Base-by-base conservation (phyloP, 352 stramenopile genomes). In the Phytophthora idaei region DNA sequence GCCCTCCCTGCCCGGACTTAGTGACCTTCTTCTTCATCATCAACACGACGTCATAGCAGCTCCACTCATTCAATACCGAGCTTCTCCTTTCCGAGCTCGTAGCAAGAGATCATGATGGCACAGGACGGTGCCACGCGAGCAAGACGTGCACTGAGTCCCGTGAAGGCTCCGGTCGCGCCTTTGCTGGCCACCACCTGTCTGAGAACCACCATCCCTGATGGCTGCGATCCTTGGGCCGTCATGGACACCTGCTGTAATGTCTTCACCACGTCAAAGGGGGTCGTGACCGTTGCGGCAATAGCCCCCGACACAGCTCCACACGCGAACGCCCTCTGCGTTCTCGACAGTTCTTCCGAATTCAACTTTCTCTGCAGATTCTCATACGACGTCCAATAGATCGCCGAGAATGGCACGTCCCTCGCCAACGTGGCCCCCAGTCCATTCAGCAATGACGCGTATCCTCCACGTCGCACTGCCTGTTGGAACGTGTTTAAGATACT, bases 251-350 rank as follows among this genome's bases (percentile, higher is more conserved):
- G 90, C 61, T 92, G 80, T 27, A 97, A 76, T 31, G 96, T 99
- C 76, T 99, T 99, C 45, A 98, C 87, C 45, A 99, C 93, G 74
- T 99, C 97, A 59, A 98, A 98, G 1, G 97, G 96, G 5, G 95
- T 99, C 36, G 96, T 99, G 25, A 93, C 65, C 8, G 85, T 90
- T 5, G 95, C 90, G 5, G 97, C 94, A 32, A 98, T 75, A 1
- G 88, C 77, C 37, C 96, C 95, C 1, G 93, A 92, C 1, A 87
- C 62, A 8, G 91, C 86, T 6, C 96, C 95, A 70, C 89, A 91
- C 0, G 87, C 51, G 52, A 99, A 97, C 14, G 94, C 82, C 52
- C 87, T 80, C 49, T 96, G 74, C 9, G 73, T 78, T 21, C 89
- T 67, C 15, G 83, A 81, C 27, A 91, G 46, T 21, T 71, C 62